phyloP scores from a whole-genome alignment of 371 early-diverging fungal species.

The Rhizopus delemar region DNA sequence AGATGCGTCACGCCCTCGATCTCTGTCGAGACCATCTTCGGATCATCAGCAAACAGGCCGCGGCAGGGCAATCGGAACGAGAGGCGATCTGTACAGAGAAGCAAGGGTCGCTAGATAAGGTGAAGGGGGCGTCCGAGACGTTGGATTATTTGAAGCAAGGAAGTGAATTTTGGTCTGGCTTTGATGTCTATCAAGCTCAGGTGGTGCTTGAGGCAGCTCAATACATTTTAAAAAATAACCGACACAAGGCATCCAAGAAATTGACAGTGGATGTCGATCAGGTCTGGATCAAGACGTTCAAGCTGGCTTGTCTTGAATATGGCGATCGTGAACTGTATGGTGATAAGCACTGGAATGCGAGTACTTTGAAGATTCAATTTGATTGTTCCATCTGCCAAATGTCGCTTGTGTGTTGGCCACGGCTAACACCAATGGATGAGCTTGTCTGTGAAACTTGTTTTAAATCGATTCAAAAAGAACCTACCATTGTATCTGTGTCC shows the following conservation, averaged over 20 bases:
- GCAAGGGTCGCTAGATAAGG: slow-evolving; percentile 15
- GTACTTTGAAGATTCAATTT: slow-evolving; percentile 15
- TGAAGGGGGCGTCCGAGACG: slow-evolving; percentile 8
- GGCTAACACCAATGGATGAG: background rate
- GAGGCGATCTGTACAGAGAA: slow-evolving; percentile 13
- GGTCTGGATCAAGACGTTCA: slow-evolving; percentile 28
- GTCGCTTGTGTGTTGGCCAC: slow-evolving; percentile 21
- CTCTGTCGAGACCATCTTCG: slow-evolving; percentile 21
- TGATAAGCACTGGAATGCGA: slow-evolving; percentile 11
- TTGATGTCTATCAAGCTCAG: slow-evolving; percentile 30
- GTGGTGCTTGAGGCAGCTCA: slow-evolving; percentile 28
- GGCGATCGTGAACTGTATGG: slow-evolving; percentile 24
- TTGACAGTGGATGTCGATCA: slow-evolving; percentile 16
- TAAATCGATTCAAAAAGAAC: background rate
- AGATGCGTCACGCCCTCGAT: slow-evolving; percentile 31
- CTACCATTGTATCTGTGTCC: background rate
- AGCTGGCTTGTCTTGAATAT: slow-evolving; percentile 31
- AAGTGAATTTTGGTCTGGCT: slow-evolving; percentile 31
- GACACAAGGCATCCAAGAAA: background rate
- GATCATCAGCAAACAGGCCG: slow-evolving; percentile 16
- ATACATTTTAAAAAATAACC: slow-evolving; percentile 10
- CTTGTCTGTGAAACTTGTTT: slow-evolving; percentile 16
- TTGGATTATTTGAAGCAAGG: slow-evolving; percentile 25
- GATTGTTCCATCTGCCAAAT: slow-evolving; percentile 25
- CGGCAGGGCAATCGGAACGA: slow-evolving; percentile 19